phyloP scores from a whole-genome alignment of 345 rosid species.

The Physaria fendleri region DNA sequence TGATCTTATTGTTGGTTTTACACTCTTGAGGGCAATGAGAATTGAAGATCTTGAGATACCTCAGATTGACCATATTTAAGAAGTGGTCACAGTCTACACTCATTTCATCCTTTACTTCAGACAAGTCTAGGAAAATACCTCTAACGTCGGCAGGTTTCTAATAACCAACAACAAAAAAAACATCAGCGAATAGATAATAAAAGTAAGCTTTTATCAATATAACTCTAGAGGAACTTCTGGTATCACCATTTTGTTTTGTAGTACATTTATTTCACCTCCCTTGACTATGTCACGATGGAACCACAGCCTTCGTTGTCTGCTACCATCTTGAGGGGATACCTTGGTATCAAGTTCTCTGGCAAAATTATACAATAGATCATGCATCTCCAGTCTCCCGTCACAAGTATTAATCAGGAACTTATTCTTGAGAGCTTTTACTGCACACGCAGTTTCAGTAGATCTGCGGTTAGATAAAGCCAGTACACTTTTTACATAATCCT shows the following conservation, averaged over 20 bases:
- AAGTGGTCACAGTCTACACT: neutral
- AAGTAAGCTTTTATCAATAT: neutral
- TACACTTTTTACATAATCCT: neutral
- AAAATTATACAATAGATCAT: slow-evolving; percentile 30
- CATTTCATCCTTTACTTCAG: neutral
- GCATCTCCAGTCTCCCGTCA: slow-evolving; percentile 15
- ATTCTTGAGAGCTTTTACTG: slow-evolving; percentile 1
- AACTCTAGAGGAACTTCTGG: neutral
- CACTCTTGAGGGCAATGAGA: neutral
- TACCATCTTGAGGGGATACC: neutral
- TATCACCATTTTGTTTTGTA: neutral
- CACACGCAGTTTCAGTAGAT: neutral
- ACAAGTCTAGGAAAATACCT: slow-evolving; percentile 21
- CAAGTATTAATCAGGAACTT: slow-evolving; percentile 21
- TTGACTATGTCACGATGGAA: neutral
- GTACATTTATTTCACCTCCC: neutral
- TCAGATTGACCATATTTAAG: slow-evolving; percentile 15
- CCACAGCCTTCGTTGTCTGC: neutral
- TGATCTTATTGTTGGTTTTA: neutral
- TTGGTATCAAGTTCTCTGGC: slow-evolving; percentile 2
- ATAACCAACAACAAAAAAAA: neutral
- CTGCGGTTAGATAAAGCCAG: neutral
- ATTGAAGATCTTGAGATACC: slow-evolving; percentile 22
- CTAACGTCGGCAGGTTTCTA: neutral
- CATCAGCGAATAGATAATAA: neutral